Evolutionary conservation across 2,329 filamentous ascomycete species (phyloP), one percentile per base, ranked within the genome.

Genomic region (Nigrospora sphaerica): DNA sequence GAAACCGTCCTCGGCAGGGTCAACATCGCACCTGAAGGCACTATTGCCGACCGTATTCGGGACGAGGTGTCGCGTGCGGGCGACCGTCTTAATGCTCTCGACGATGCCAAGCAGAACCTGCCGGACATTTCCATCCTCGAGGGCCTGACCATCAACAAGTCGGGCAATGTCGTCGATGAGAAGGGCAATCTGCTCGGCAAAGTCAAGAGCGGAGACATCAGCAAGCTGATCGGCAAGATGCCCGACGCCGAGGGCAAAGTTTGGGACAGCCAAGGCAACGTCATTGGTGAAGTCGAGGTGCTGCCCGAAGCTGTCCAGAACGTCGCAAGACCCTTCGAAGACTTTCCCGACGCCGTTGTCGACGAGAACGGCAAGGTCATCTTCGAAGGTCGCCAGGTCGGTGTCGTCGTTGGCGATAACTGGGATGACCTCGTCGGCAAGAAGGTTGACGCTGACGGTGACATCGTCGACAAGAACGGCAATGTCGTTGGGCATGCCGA

Each of bases 1-100:
- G 81, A 81, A 19, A 80, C 82, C 28, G 71, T 85, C 52, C 75
- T 85, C 49, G 81, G 81, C 18, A 77, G 75, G 52, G 80, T 81
- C 53, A 69, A 77, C 53, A 62, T 74, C 6, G 63, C 73, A 2
- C 71, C 73, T 16, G 69, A 73, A 55, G 63, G 66, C 14, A 62
- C 65, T 28, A 63, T 68, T 12, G 58, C 68, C 32, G 62, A 64
- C 1, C 60, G 59, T 16, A 61, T 64, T 39, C 60, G 56, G 45
- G 60, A 62, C 3, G 49, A 62, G 40, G 45, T 64, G 28, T 61
- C 60, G 1, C 60, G 62, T 32, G 61, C 60, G 34, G 58, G 51
- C 6, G 55, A 54, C 17, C 58, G 60, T 32, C 56, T 64, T 12
- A 59, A 63, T 12, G 61, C 61, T 12, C 49, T 64, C 11, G 55